Base-by-base conservation (phyloP, 2,329 filamentous ascomycete genomes). In the Alternaria solani region DNA sequence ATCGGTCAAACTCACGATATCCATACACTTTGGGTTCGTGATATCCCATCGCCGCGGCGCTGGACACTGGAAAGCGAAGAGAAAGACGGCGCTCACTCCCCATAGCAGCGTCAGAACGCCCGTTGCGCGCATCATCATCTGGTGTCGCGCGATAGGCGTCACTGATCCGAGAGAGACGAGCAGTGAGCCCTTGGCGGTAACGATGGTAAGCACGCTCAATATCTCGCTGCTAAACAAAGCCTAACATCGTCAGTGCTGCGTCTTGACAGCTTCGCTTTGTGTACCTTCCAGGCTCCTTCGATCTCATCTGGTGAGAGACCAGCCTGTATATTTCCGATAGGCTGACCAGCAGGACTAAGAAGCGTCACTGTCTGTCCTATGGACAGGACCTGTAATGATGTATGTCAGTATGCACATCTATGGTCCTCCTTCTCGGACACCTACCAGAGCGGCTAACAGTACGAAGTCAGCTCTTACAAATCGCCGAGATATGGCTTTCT, bases 321-420 rank as follows among this genome's bases (percentile, higher is more conserved):
- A 20, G 36, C 5, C 25, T 42, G 16, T 5, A 47, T 1, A 11
- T 63, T 61, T 1, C 61, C 61, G 7, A 63, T 57, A 2, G 44
- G n/a, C 48, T 55, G 61, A 25, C 61, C 61, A 16, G 57, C 52
- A 32, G 53, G 43, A 49, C 61, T 48, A 5, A 61, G 54, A 5
- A 57, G 14, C 0, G 61, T 48, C 11, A 49, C 43, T 1, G 57
- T 20, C 5, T 60, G 53, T 2, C 52, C 57, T 39, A 41, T 36
- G 6, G 47, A 42, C 9, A 63, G 14, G 11, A 61, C 38, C 52
- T 60, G 14, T 14, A 26, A 34, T 9, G 12, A 5, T 2, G 44
- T 47, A 11, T 16, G 28, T 47, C n/a, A 47, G 28, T 47, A 5
- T 16, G 18, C 11, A 23, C 14, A 47, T 5, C 32, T 14, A 38